These are phyloP conservation scores for Cyberlindnera saturnus DNA, from an alignment of 805 yeast species.

Conservation along the genomic window DNA sequence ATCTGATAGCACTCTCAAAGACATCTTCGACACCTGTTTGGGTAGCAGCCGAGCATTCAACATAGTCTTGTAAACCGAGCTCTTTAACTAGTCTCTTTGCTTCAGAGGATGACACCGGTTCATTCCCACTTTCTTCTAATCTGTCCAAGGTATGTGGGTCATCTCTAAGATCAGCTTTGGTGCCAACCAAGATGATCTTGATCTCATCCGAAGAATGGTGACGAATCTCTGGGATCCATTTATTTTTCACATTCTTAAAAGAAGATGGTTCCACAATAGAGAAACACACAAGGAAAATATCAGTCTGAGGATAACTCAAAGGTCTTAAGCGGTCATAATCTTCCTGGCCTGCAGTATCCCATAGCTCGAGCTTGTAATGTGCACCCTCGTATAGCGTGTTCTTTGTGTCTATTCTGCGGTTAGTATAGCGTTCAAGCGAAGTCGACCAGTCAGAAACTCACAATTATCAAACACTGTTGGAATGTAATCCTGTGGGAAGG, in stretches of 20 bases:
- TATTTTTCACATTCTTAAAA: constrained; percentile 71
- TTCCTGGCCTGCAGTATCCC: constrained; percentile 97
- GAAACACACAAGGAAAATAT: constrained; percentile 80
- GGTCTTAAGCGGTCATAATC: constrained; percentile 90
- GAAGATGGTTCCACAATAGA: constrained; percentile 78
- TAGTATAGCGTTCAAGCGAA: not conserved
- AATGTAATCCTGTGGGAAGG: constrained; percentile 88
- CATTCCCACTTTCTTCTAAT: constrained; percentile 52
- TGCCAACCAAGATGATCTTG: constrained; percentile 72
- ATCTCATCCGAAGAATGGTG: constrained; percentile 75
- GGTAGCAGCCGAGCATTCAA: constrained; percentile 88
- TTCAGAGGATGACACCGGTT: constrained; percentile 57
- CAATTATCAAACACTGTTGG: constrained; percentile 92
- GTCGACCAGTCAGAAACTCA: not conserved
- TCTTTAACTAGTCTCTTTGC: constrained; percentile 65
- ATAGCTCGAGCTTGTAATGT: constrained; percentile 76
- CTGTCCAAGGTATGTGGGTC: constrained; percentile 67
- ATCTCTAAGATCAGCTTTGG: constrained; percentile 82
- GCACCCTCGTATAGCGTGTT: constrained; percentile 78
- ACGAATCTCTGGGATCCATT: constrained; percentile 82
- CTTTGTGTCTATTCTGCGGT: constrained; percentile 45
- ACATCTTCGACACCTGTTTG: constrained; percentile 82
- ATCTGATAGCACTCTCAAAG: constrained; percentile 74
- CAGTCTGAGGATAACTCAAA: constrained; percentile 86
- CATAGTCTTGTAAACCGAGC: constrained; percentile 63